Evolutionary conservation across 2,329 filamentous ascomycete species (phyloP).

Genomic region (Sarocladium oryzae): DNA sequence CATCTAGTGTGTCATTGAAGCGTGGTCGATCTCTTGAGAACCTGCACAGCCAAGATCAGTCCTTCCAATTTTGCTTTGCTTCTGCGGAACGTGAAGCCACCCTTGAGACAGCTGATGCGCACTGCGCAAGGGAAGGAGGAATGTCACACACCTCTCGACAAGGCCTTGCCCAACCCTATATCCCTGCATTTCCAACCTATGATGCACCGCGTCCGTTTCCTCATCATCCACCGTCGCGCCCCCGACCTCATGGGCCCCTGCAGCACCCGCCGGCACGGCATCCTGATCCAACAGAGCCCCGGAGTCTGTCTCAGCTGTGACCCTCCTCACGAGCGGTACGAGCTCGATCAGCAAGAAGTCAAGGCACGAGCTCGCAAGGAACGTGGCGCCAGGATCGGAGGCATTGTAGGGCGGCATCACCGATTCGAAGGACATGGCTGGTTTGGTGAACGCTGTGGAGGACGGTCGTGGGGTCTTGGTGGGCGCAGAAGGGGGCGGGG

Average conservation of each 20-base stretch:
- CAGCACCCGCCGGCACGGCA: neutral
- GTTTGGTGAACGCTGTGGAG: neutral
- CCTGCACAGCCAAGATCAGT: conserved; percentile 31
- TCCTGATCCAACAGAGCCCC: neutral
- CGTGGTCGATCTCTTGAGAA: conserved; percentile 80
- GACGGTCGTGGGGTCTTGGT: neutral
- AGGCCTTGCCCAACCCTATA: conserved; percentile 90
- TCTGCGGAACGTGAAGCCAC: no score
- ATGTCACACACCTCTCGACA: conserved; percentile 64
- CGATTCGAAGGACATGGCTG: conserved; percentile 65
- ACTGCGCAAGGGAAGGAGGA: no score
- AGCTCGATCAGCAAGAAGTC: conserved; percentile 96
- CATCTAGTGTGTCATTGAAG: conserved; percentile 86
- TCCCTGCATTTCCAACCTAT: conserved; percentile 73
- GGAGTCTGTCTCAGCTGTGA: conserved; percentile 55
- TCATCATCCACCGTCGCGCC: conserved; percentile 59
- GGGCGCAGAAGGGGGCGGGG: neutral
- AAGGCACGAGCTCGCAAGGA: conserved; percentile 78
- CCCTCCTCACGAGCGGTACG: conserved; percentile 85
- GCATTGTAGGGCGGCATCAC: conserved; percentile 63
- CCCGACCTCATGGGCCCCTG: neutral
- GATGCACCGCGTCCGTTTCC: conserved; percentile 77
- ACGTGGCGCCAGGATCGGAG: conserved; percentile 66
- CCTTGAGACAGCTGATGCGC: no score
- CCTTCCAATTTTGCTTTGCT: neutral